Evolutionary conservation across 352 stramenopile genomes (phyloP).

Genomic region (Chrysophaeum taylorii): DNA sequence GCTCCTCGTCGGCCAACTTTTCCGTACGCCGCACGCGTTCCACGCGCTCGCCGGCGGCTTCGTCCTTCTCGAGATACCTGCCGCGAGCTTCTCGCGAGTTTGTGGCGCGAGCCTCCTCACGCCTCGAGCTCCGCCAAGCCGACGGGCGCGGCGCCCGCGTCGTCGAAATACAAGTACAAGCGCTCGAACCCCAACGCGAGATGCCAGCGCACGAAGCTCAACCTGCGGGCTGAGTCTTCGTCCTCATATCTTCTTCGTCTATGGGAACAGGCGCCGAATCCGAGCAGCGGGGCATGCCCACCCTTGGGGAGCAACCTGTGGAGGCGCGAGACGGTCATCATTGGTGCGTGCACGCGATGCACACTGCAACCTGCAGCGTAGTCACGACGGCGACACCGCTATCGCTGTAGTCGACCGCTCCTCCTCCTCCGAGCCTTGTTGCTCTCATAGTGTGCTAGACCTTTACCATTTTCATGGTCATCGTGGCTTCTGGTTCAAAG

Average conservation of each 20-base stretch:
- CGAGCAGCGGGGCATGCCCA: not conserved
- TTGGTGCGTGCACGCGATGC: too few species aligned
- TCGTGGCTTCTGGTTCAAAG: too few species aligned
- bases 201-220: too few species aligned
- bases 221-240: too few species aligned
- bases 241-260: not conserved
- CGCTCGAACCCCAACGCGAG: not conserved
- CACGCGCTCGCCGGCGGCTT: not conserved
- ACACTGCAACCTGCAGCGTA: too few species aligned
- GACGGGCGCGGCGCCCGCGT: not conserved
- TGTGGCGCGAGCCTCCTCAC: too few species aligned
- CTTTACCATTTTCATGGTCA: too few species aligned
- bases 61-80: too few species aligned
- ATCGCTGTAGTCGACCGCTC: not conserved
- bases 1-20: not conserved
- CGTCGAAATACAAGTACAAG: constrained; percentile 12
- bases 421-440: too few species aligned
- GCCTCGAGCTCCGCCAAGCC: not conserved
- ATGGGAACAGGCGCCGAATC: not conserved
- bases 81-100: too few species aligned
- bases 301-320: not conserved
- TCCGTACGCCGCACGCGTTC: not conserved
- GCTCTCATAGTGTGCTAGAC: too few species aligned
- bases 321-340: too few species aligned
- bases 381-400: constrained; percentile 6